These are phyloP conservation scores for Tricholomella constricta DNA, from an alignment of 768 basidiomycete species.

Conservation along the genomic window DNA sequence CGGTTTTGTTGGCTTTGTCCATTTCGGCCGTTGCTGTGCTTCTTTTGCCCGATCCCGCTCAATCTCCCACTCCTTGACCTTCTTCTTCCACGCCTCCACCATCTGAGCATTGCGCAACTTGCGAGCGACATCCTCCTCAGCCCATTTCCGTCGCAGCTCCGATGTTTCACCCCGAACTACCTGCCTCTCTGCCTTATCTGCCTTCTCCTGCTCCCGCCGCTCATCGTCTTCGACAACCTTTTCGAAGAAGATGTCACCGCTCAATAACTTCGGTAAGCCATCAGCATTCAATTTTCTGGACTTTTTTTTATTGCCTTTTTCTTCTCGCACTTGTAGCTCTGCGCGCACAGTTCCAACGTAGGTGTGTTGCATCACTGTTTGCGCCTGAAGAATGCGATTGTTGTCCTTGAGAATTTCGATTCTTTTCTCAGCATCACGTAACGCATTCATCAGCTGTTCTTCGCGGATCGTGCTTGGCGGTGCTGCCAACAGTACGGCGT, in stretches of 20 bases:
- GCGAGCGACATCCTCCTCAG: slow-evolving; percentile 3
- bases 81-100: not conserved
- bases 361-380: not conserved
- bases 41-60: too few species aligned
- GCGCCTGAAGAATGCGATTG: not conserved
- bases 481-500: not conserved
- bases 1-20: too few species aligned
- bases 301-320: not conserved
- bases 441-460: not conserved
- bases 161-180: not conserved
- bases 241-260: slow-evolving; percentile 1
- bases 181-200: not conserved
- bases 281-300: not conserved
- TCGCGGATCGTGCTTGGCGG: not conserved
- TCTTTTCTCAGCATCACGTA: not conserved
- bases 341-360: not conserved
- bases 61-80: not conserved
- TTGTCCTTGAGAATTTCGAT: not conserved
- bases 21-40: too few species aligned
- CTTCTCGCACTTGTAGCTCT: slow-evolving; percentile 3
- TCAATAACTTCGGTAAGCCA: slow-evolving; percentile 1
- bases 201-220: not conserved
- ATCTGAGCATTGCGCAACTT: not conserved
- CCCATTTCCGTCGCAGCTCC: slow-evolving; percentile 1
- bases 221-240: not conserved